Percentiles rank a stretch among this genome's conserved stretches.
Evolutionary conservation across 352 stramenopile species (phyloP).

Genomic region (Globisporangium rhizosaccharum): DNA sequence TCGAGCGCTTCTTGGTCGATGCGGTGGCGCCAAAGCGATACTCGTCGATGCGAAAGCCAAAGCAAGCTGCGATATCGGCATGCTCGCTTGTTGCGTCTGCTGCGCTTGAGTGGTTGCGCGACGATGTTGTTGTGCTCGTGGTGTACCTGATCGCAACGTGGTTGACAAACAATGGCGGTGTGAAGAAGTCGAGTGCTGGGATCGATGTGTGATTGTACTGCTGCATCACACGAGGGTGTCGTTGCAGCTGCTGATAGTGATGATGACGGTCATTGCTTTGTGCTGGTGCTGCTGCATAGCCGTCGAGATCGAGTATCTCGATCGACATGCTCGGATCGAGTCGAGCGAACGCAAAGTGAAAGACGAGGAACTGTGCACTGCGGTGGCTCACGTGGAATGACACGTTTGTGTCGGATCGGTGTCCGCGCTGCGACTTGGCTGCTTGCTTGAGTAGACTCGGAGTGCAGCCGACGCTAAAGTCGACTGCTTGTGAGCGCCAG

Average conservation of each 20-base stretch:
- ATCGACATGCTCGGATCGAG: constrained; percentile 20
- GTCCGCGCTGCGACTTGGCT: not conserved
- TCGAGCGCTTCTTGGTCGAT: not conserved
- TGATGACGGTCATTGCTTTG: not conserved
- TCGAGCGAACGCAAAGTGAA: constrained; percentile 22
- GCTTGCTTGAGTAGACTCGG: too few species aligned
- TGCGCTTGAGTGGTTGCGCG: not conserved
- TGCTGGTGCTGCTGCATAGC: not conserved
- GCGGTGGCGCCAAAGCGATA: constrained; percentile 18
- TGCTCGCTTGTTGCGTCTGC: not conserved
- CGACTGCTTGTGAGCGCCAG: not conserved
- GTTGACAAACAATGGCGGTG: constrained; percentile 12
- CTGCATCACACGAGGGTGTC: not conserved
- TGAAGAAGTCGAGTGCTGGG: constrained; percentile 14
- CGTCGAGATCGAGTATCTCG: constrained; percentile 13
- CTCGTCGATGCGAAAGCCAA: constrained; percentile 33
- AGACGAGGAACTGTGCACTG: constrained; percentile 28
- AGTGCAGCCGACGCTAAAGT: not conserved
- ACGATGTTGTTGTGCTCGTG: not conserved
- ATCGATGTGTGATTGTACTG: constrained; percentile 1
- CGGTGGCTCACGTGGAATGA: constrained; percentile 19
- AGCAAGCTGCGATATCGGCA: constrained; percentile 8
- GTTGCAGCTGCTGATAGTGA: not conserved
- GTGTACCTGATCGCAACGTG: constrained; percentile 18
- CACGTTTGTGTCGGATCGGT: not conserved